phyloP scores from a whole-genome alignment of 2,329 filamentous ascomycete genomes.

The Beauveria scarabaeidicola region DNA sequence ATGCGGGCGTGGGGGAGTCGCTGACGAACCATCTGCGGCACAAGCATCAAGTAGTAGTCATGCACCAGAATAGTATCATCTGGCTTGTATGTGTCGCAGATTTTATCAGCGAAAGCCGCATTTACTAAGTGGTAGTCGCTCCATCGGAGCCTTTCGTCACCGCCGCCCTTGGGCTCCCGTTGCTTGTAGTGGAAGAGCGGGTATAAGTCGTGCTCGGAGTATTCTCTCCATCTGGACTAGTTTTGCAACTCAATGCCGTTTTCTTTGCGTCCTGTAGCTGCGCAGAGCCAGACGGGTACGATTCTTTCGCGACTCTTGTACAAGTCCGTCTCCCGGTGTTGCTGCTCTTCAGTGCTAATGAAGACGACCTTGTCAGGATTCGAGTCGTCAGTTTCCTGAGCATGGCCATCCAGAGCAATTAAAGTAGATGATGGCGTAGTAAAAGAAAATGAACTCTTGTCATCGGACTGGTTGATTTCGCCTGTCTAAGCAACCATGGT shows the following conservation, averaged over 20 bases:
- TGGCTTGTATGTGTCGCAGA: slow-evolving; percentile 79
- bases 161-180: slow-evolving; percentile 78
- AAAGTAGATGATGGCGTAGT: slow-evolving; percentile 23
- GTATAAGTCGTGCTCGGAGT: slow-evolving; percentile 85
- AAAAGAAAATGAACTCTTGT: background rate
- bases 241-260: slow-evolving; percentile 69
- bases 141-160: slow-evolving; percentile 78
- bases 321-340: slow-evolving; percentile 64
- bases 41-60: slow-evolving; percentile 85
- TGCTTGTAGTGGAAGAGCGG: slow-evolving; percentile 94
- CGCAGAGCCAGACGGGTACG: slow-evolving; percentile 79
- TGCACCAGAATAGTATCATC: slow-evolving; percentile 89
- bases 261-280: slow-evolving; percentile 58
- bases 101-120: slow-evolving; percentile 80
- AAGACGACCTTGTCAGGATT: slow-evolving; percentile 34
- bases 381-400: slow-evolving; percentile 40
- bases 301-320: slow-evolving; percentile 64
- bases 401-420: slow-evolving; percentile 39
- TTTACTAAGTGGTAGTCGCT: slow-evolving; percentile 89
- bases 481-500: slow-evolving; percentile 92
- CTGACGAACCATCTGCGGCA: slow-evolving; percentile 82
- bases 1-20: slow-evolving; percentile 83
- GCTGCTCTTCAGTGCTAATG: slow-evolving; percentile 61
- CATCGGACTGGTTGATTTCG: slow-evolving; percentile 52
- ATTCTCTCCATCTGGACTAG: slow-evolving; percentile 78